A percentile compares a stretch with the other conserved stretches of the same genome.
These are phyloP conservation scores for Davidsoniella neocaledoniae DNA, from an alignment of 2,329 filamentous ascomycete species.

Conservation along the genomic window DNA sequence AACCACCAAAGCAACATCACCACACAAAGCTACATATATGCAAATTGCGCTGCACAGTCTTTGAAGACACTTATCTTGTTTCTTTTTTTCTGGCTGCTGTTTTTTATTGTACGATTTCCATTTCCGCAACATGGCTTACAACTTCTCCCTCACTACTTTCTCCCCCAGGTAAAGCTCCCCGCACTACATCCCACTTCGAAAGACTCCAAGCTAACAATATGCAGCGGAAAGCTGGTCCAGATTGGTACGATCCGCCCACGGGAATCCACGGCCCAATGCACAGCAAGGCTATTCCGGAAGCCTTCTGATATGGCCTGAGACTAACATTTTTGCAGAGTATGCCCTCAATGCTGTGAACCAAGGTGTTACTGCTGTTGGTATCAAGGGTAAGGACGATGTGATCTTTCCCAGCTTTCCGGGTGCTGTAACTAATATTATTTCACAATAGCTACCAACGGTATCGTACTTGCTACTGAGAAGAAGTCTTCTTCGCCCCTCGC, in stretches of 20 bases:
- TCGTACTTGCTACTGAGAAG: constrained; percentile 97
- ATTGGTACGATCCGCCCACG: constrained; percentile 42
- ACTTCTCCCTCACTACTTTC: constrained; percentile 96
- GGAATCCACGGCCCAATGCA: not conserved
- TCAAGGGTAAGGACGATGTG: constrained; percentile 56
- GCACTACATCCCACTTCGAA: constrained; percentile 14
- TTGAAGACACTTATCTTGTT: not conserved
- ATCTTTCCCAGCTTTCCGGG: not conserved
- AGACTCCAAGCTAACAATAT: constrained; percentile 22
- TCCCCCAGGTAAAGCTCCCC: constrained; percentile 67
- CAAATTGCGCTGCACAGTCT: too few relatives aligned
- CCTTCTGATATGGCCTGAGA: not conserved
- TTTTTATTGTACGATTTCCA: not conserved
- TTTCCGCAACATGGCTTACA: constrained; percentile 13
- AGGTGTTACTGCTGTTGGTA: constrained; percentile 93
- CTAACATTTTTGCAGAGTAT: constrained; percentile 52
- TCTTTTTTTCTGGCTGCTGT: not conserved
- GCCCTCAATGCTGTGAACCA: constrained; percentile 98
- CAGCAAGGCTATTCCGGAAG: not conserved
- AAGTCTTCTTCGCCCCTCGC: constrained; percentile 96
- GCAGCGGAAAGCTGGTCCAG: constrained; percentile 94
- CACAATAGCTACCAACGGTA: constrained; percentile 76
- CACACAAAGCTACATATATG: not conserved
- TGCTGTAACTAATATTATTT: constrained; percentile 14
- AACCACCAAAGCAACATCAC: constrained; percentile 5